Conservation (phyloP, 2,329 filamentous ascomycete genomes). For the Fusarium austroafricanum region DNA sequence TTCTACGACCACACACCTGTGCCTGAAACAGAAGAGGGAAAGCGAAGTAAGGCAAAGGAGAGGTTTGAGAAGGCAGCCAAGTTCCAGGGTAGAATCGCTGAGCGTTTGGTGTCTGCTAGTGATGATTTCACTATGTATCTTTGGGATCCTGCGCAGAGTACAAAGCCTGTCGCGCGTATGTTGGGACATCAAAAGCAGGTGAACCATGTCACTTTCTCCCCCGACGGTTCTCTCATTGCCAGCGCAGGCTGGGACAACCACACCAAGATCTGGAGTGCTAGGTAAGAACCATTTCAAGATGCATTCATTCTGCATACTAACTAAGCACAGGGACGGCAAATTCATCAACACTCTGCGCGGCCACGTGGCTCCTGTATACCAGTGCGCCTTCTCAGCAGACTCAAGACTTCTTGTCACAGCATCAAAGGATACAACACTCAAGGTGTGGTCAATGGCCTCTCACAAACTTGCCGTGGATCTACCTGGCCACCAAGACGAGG, state of each 20-base stretch:
- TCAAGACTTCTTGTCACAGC: conserved; percentile 88
- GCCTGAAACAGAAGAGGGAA: conserved; percentile 76
- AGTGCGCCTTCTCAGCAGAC: conserved; percentile 92
- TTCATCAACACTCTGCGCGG: conserved; percentile 90
- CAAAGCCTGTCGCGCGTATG: conserved; percentile 87
- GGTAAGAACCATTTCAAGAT: conserved; percentile 56
- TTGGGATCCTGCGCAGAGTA: conserved; percentile 84
- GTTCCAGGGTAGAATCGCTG: conserved; percentile 79
- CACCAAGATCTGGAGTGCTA: conserved; percentile 89
- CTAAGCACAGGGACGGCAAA: conserved; percentile 65
- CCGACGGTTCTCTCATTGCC: conserved; percentile 87
- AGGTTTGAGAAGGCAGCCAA: conserved; percentile 88
- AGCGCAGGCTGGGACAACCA: conserved; percentile 94
- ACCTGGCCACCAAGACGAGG: conserved; percentile 91
- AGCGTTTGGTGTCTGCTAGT: conserved; percentile 88
- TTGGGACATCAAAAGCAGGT: conserved; percentile 97
- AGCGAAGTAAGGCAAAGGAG: conserved; percentile 78
- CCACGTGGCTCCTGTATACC: conserved; percentile 91
- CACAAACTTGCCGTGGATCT: conserved; percentile 84
- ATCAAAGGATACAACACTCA: conserved; percentile 92
- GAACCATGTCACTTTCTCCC: conserved; percentile 94
- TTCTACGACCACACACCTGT: conserved; percentile 85
- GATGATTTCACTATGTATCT: conserved; percentile 98
- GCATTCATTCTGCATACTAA: conserved; percentile 24
- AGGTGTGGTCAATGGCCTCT: conserved; percentile 91